Evolutionary conservation across 1,284 basidiomycete genomes (phyloP).

Genomic region (Leccinum fallax): DNA sequence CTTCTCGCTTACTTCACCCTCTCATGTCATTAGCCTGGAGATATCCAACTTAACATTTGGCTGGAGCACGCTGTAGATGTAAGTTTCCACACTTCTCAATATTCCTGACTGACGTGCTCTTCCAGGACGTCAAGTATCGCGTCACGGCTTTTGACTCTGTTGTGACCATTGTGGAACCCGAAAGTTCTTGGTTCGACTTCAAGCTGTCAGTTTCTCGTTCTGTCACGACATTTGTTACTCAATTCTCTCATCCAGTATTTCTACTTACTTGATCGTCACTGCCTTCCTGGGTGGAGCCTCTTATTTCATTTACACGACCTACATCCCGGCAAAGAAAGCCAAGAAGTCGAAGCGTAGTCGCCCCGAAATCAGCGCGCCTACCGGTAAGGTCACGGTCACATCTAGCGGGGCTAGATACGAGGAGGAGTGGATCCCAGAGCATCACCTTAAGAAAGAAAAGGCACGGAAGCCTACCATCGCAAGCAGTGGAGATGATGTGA

Average conservation of each 20-base stretch:
- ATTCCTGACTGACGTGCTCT: constrained; percentile 1
- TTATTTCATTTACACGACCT: constrained; percentile 71
- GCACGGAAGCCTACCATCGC: constrained; percentile 46
- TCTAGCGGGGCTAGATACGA: constrained; percentile 77
- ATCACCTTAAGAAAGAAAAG: constrained; percentile 77
- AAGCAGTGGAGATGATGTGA: constrained; percentile 71
- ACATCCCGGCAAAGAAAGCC: constrained; percentile 57
- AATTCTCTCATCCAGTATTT: constrained; percentile 51
- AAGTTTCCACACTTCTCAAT: constrained; percentile 28
- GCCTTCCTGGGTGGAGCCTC: constrained; percentile 63
- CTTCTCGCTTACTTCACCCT: background rate
- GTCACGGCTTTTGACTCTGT: constrained; percentile 79
- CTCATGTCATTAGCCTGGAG: constrained; percentile 59
- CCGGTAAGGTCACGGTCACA: constrained; percentile 63
- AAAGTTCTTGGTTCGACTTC: constrained; percentile 77
- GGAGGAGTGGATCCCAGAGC: constrained; percentile 92
- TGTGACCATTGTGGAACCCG: constrained; percentile 82
- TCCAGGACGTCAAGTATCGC: constrained; percentile 57
- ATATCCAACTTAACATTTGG: constrained; percentile 80
- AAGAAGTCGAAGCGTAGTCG: constrained; percentile 40
- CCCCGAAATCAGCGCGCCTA: constrained; percentile 54
- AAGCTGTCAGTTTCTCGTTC: constrained; percentile 59
- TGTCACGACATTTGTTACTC: constrained; percentile 2
- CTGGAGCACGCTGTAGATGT: constrained; percentile 72
- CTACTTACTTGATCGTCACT: constrained; percentile 76